Conservation (phyloP, 345 rosid species). For the Hibiscus trionum region DNA sequence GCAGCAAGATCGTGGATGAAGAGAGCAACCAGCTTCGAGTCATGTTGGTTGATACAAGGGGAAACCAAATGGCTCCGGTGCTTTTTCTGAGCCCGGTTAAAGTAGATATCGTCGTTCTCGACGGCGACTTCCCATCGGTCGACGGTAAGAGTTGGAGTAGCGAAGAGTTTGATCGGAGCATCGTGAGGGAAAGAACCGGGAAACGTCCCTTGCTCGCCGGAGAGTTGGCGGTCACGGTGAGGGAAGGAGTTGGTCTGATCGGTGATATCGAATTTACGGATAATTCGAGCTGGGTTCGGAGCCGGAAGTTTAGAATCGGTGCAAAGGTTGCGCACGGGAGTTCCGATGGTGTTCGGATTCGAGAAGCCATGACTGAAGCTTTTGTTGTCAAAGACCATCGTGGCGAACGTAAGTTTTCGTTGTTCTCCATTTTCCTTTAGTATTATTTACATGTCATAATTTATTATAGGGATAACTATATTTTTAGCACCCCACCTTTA, state of each 20-base stretch:
- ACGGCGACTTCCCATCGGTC: constrained; percentile 61
- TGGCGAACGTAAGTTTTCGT: constrained; percentile 71
- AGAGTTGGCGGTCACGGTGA: constrained; percentile 41
- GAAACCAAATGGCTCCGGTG: constrained; percentile 8
- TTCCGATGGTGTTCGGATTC: constrained; percentile 39
- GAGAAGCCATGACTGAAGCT: constrained; percentile 69
- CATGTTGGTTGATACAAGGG: constrained; percentile 33
- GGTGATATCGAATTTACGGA: constrained; percentile 79
- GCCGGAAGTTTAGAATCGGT: constrained; percentile 72
- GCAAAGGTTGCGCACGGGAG: constrained; percentile 51
- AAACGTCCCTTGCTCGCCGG: constrained; percentile 90
- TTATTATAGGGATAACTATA: no score
- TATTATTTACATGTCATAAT: background rate
- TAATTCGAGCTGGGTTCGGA: constrained; percentile 89
- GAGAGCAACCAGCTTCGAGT: constrained; percentile 47
- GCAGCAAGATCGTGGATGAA: constrained; percentile 45
- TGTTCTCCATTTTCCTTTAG: background rate
- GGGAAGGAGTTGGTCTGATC: constrained; percentile 42
- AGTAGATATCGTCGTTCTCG: constrained; percentile 63
- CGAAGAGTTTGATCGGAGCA: constrained; percentile 48
- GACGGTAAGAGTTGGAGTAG: constrained; percentile 45
- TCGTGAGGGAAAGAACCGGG: constrained; percentile 70
- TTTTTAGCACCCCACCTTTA: no score
- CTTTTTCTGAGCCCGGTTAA: constrained; percentile 41
- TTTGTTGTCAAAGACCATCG: constrained; percentile 90